A percentile compares a stretch with the other conserved stretches of the same genome.
Conservation (phyloP, 805 yeast species). For the Nakazawaea laoshanensis region DNA sequence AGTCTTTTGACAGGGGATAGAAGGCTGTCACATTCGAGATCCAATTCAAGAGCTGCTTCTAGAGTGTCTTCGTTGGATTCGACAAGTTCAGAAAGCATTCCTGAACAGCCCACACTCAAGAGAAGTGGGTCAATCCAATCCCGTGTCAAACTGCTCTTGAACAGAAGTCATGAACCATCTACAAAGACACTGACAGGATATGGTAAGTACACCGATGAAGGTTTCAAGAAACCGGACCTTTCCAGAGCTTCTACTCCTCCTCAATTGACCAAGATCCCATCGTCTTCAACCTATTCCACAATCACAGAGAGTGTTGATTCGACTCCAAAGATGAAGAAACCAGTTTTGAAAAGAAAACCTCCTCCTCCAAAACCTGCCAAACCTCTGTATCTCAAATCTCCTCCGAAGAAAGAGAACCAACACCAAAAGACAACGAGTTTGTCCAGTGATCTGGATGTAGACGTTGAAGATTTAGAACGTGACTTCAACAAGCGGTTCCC, state of each 20-base stretch:
- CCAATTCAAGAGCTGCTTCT: conserved; percentile 1
- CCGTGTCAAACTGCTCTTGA: conserved; percentile 43
- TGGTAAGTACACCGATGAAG: conserved; percentile 59
- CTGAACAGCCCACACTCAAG: neutral
- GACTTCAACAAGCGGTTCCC: conserved; percentile 55
- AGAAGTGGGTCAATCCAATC: conserved; percentile 38
- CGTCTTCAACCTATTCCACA: conserved; percentile 8
- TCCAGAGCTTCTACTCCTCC: conserved; percentile 1
- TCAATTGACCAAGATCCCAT: conserved; percentile 3
- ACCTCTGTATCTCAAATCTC: conserved; percentile 43
- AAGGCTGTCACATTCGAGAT: conserved; percentile 7
- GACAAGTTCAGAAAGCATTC: conserved; percentile 11
- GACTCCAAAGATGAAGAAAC: neutral
- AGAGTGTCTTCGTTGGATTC: conserved; percentile 11
- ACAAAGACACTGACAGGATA: conserved; percentile 71
- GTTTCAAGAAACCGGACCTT: conserved; percentile 5
- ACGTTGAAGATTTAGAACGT: conserved; percentile 50
- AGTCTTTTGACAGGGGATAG: conserved; percentile 26
- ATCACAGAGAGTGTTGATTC: conserved; percentile 10
- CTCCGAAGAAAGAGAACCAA: conserved; percentile 13
- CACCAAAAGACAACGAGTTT: conserved; percentile 6
- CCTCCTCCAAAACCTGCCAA: conserved; percentile 64
- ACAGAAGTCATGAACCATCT: conserved; percentile 30
- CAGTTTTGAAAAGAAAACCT: conserved; percentile 14
- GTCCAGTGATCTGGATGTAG: conserved; percentile 20